phyloP scores from a whole-genome alignment of 2,329 filamentous ascomycete species.

The Dactylellina drechsleri region DNA sequence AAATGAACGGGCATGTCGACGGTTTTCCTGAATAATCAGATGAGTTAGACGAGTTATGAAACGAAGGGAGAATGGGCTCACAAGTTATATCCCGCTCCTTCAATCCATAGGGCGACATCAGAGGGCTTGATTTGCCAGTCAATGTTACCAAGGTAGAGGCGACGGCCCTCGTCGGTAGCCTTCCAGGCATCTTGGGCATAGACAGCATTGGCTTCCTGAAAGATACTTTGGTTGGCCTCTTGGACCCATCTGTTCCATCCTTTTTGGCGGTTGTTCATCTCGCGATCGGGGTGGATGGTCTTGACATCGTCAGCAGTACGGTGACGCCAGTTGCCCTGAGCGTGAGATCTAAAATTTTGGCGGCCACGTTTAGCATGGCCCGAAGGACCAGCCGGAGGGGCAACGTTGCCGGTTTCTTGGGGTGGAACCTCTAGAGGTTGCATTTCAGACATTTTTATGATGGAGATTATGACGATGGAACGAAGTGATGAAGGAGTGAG shows the following conservation, averaged over 20 bases:
- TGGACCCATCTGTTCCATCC: conserved; percentile 38
- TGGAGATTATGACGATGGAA: background rate
- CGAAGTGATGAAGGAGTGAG: background rate
- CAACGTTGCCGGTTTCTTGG: too few species aligned
- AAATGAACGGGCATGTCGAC: conserved; percentile 29
- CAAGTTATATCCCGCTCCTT: conserved; percentile 36
- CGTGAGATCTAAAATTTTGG: conserved; percentile 1
- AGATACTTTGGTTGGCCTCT: conserved; percentile 1
- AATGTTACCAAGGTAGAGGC: conserved; percentile 43
- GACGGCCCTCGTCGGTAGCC: conserved; percentile 34
- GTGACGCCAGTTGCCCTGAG: conserved; percentile 13
- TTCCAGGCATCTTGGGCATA: conserved; percentile 10
- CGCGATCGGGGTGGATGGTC: background rate
- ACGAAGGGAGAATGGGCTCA: background rate
- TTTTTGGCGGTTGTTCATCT: background rate
- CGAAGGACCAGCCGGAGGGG: too few species aligned
- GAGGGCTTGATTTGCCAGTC: conserved; percentile 17
- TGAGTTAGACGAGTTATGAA: background rate
- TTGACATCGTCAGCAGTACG: background rate
- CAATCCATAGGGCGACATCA: conserved; percentile 47
- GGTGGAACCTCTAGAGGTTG: background rate
- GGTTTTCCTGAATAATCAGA: conserved; percentile 12
- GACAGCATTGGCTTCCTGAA: conserved; percentile 4
- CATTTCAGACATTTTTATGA: conserved; percentile 2
- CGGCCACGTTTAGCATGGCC: background rate